Conservation (phyloP, 2,329 filamentous ascomycete genomes). For the Plectosphaerella plurivora region DNA sequence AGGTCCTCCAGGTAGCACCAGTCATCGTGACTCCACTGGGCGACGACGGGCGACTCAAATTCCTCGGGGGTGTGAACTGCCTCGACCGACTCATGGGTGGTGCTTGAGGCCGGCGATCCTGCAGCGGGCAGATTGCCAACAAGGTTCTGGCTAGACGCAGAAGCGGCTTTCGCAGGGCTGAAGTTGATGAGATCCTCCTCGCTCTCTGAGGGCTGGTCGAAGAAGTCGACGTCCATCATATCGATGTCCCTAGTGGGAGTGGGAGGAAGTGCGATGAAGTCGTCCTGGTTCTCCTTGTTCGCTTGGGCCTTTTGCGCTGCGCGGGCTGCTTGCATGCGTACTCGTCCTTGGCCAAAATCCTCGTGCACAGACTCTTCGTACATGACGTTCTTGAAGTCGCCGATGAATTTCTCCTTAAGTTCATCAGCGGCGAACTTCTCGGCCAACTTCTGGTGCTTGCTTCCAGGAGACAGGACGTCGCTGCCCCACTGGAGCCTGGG, state of each 20-base stretch:
- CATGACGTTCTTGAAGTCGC: background rate
- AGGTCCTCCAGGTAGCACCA: conserved; percentile 50
- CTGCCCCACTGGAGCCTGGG: conserved; percentile 55
- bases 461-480: conserved; percentile 41
- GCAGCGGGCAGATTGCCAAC: background rate
- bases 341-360: background rate
- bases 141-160: background rate
- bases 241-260: background rate
- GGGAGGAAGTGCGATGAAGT: no score
- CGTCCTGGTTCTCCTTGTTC: no score
- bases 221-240: background rate
- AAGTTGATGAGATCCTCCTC: background rate
- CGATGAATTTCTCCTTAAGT: background rate
- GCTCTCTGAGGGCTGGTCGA: background rate
- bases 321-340: background rate
- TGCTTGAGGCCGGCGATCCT: background rate
- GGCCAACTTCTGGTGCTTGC: conserved; percentile 27
- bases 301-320: background rate
- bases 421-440: background rate
- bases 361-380: background rate
- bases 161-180: background rate
- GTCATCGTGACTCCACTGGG: conserved; percentile 44
- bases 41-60: no score
- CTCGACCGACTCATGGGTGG: background rate
- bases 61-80: background rate